Evolutionary conservation across 768 basidiomycete genomes (phyloP).

Genomic region (Trametes gibbosa): DNA sequence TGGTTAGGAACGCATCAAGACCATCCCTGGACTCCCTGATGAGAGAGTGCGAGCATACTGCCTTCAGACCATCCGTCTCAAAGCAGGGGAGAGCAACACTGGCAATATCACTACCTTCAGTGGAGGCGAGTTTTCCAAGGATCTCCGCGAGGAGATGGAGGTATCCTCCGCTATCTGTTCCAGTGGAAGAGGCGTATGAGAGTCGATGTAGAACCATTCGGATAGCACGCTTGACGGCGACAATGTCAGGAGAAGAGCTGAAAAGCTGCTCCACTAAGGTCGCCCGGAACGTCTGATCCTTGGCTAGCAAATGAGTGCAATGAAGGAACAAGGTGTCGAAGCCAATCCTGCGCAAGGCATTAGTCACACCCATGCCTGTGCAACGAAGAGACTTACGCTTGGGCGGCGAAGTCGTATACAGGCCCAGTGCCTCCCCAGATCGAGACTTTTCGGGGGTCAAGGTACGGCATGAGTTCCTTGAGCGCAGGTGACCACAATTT

Average conservation of each 20-base stretch:
- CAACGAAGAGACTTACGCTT: constrained; percentile 28
- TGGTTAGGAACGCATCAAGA: neutral
- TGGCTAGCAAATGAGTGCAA: constrained; percentile 24
- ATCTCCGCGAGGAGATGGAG: constrained; percentile 10
- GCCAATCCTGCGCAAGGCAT: constrained; percentile 19
- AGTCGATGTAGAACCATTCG: constrained; percentile 38
- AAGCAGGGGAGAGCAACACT: neutral
- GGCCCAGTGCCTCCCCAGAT: constrained; percentile 42
- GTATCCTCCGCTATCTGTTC: neutral
- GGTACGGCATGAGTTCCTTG: constrained; percentile 38
- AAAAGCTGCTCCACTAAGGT: constrained; percentile 39
- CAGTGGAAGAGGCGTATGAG: constrained; percentile 21
- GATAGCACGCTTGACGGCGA: constrained; percentile 36
- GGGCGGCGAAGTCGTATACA: constrained; percentile 22
- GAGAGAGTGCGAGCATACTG: neutral
- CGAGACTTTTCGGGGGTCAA: constrained; percentile 41
- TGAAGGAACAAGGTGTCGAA: constrained; percentile 51
- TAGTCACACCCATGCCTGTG: neutral
- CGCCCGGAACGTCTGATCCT: constrained; percentile 23
- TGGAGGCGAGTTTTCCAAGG: neutral
- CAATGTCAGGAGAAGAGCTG: constrained; percentile 21
- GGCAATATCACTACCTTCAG: too few relatives aligned
- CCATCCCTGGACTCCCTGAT: neutral
- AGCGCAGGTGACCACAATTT: constrained; percentile 44
- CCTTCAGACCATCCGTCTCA: constrained; percentile 4